Conservation (phyloP, 2,329 filamentous ascomycete species). For the Daldinia sp. region DNA sequence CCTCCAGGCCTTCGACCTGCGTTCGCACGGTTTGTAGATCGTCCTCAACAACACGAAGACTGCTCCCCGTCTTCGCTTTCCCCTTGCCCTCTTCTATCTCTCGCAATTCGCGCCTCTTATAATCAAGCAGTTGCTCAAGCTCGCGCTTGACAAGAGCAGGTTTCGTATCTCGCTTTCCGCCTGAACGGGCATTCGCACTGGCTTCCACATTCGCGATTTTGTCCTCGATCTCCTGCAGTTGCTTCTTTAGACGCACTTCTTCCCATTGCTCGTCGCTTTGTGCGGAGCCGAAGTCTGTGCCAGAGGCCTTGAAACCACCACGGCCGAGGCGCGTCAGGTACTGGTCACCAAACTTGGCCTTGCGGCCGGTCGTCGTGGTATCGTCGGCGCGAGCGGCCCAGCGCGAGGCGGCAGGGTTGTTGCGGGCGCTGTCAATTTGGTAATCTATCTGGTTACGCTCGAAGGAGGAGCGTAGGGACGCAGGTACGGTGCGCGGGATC, state of each 20-base stretch:
- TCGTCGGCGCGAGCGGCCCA: conserved; percentile 85
- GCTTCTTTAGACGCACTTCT: conserved; percentile 92
- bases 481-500: conserved; percentile 89
- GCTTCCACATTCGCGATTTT: conserved; percentile 86
- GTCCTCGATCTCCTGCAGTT: conserved; percentile 86
- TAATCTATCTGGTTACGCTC: conserved; percentile 98
- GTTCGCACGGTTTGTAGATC: conserved; percentile 92
- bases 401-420: conserved; percentile 69
- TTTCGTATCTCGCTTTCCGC: conserved; percentile 75
- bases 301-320: conserved; percentile 79
- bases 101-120: conserved; percentile 82
- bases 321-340: conserved; percentile 92
- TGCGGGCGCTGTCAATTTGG: conserved; percentile 79
- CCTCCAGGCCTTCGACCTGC: conserved; percentile 89
- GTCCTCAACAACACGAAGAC: conserved; percentile 79
- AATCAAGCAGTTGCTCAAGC: conserved; percentile 91
- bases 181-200: conserved; percentile 63
- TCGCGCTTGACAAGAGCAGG: conserved; percentile 94
- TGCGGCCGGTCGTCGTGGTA: conserved; percentile 82
- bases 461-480: conserved; percentile 89
- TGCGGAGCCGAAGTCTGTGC: conserved; percentile 88
- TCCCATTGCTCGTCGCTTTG: conserved; percentile 92
- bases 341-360: conserved; percentile 96
- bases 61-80: conserved; percentile 73
- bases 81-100: conserved; percentile 77